A percentile compares a stretch with the other conserved stretches of the same genome.
Conservation (phyloP, 345 rosid genomes). For the Citrus unshiu region DNA sequence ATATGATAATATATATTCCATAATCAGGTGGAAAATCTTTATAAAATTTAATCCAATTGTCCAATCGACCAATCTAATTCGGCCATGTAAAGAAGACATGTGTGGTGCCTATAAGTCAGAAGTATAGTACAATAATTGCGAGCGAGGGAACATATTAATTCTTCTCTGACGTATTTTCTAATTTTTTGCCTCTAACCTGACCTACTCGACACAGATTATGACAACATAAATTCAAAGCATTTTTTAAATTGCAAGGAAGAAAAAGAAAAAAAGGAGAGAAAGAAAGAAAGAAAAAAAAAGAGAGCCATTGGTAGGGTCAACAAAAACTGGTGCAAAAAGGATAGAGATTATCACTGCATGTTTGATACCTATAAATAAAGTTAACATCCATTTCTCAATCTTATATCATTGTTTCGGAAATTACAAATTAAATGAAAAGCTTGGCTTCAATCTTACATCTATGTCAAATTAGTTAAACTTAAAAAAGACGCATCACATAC, state of each 20-base stretch:
- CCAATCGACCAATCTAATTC: background rate
- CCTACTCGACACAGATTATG: background rate
- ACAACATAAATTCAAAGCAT: background rate
- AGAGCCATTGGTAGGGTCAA: background rate
- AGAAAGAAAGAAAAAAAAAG: background rate
- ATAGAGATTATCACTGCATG: background rate
- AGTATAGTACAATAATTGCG: background rate
- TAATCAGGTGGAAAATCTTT: too few species aligned
- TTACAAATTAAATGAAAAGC: background rate
- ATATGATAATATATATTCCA: too few species aligned
- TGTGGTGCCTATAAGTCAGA: background rate
- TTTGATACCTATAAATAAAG: conserved; percentile 21
- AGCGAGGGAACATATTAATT: background rate
- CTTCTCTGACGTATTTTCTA: conserved; percentile 1
- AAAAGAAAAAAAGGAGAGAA: too few species aligned
- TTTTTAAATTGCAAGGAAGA: background rate
- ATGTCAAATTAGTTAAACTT: background rate
- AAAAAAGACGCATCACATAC: too few species aligned
- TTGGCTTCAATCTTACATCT: background rate
- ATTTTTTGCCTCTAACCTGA: background rate
- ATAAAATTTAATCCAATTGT: too few species aligned
- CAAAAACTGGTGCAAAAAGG: background rate
- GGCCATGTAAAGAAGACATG: background rate
- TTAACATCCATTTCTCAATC: background rate
- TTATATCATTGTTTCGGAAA: conserved; percentile 16